Evolutionary conservation across 352 stramenopile genomes (phyloP).

Genomic region (Pythium dissotocum): DNA sequence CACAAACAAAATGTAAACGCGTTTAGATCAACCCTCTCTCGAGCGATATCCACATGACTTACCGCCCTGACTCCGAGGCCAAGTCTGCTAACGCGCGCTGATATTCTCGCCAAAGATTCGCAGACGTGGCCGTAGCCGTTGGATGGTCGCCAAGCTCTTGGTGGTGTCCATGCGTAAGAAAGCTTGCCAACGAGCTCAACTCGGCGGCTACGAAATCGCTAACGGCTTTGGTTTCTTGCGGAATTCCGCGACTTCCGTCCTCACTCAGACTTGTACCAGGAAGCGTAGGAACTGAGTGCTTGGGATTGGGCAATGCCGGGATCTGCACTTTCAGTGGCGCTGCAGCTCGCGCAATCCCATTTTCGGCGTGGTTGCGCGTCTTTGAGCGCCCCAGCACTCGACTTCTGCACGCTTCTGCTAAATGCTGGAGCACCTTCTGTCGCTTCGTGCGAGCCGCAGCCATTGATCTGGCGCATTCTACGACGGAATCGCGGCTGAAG

Average conservation of each 20-base stretch:
- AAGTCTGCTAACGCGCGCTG: slow-evolving; percentile 25
- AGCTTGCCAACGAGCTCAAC: slow-evolving; percentile 13
- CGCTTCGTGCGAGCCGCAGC: slow-evolving; percentile 5
- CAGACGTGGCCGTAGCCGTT: slow-evolving; percentile 1
- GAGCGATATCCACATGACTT: background rate
- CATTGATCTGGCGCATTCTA: slow-evolving; percentile 14
- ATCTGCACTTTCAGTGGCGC: slow-evolving; percentile 15
- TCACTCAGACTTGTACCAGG: slow-evolving; percentile 11
- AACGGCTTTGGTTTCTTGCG: slow-evolving; percentile 11
- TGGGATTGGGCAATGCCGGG: background rate
- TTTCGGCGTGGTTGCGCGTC: slow-evolving; percentile 16
- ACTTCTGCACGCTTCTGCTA: slow-evolving; percentile 27
- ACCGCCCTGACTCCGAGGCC: slow-evolving; percentile 18
- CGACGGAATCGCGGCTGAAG: slow-evolving; percentile 7
- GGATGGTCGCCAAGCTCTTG: background rate
- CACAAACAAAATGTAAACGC: background rate
- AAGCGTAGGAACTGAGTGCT: background rate
- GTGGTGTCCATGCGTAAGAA: background rate
- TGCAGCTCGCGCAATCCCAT: slow-evolving; percentile 11
- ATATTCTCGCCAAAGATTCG: slow-evolving; percentile 25
- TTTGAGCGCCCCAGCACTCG: slow-evolving; percentile 18
- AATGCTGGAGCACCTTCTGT: slow-evolving; percentile 15
- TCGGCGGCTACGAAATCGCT: slow-evolving; percentile 19
- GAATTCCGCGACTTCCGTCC: background rate
- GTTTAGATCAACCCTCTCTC: background rate